Evolutionary conservation across 2,329 filamentous ascomycete genomes (phyloP), one percentile per base, ranked within the genome.

Genomic region (Fusarium dlaminii): DNA sequence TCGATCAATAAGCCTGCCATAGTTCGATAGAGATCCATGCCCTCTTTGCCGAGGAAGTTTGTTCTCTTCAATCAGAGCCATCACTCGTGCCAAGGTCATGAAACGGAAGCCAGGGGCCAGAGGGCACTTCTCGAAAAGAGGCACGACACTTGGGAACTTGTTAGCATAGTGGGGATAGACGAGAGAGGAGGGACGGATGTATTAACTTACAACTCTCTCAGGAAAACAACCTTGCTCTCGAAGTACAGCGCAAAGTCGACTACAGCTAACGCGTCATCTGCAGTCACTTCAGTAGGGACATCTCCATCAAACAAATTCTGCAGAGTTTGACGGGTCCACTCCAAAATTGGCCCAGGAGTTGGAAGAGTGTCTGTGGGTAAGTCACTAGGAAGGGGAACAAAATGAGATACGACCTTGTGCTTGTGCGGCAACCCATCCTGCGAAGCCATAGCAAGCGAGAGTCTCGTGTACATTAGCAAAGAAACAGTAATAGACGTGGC

Each of bases 201-300:
- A 22, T n/a, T 8, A n/a, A 64, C 74, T 4, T 55, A 75, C 70
- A 9, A 67, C 18, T 69, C 43, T 3, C 46, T 60, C 14, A 77
- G 42, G 24, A 75, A 63, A 5, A 17, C 14, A 11, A 34, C 13
- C 3, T 66, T 60, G 18, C 75, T 60, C 0, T 66, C 30, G 42
- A 73, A 78, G 55, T 74, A 75, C 12, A 72, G 24, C 12, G 68
- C 59, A n/a, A 56, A 22, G 5, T 75, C 70, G 40, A 75, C 46
- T 36, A 74, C 52, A n/a, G 66, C 42, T 29, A 30, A 11, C 37
- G 75, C 73, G 18, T 75, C 74, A 18, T 46, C 34, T 29, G 13
- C 22, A 40, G 39, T 36, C 10, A 75, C 8, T 7, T 22, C 9
- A 20, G 32, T 45, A 22, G 42, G 59, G 27, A 8, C 37, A 39